A percentile compares a stretch with the other conserved stretches of the same genome.
These are phyloP conservation scores for Pluteus cervinus DNA, from an alignment of 768 basidiomycete genomes.

Conservation along the genomic window DNA sequence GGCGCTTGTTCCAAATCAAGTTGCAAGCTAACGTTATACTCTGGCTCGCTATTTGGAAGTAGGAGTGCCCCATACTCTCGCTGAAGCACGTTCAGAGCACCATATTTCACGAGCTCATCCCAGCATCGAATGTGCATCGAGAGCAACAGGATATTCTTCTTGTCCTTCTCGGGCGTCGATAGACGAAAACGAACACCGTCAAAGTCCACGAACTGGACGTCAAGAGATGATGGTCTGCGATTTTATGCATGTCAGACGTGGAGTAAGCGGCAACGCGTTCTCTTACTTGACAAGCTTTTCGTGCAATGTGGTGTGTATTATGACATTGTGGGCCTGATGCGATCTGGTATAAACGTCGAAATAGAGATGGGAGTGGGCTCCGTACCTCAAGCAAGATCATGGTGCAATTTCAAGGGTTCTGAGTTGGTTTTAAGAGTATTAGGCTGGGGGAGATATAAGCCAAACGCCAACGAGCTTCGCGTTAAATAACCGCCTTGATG, in stretches of 20 bases:
- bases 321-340: slow-evolving; percentile 92
- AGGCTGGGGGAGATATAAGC: too few species aligned
- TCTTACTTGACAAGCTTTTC: slow-evolving; percentile 82
- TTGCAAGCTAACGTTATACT: slow-evolving; percentile 83
- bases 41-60: slow-evolving; percentile 64
- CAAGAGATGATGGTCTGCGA: slow-evolving; percentile 79
- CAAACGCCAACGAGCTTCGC: too few species aligned
- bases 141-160: slow-evolving; percentile 74
- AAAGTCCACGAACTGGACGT: slow-evolving; percentile 97
- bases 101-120: slow-evolving; percentile 86
- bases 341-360: too few species aligned
- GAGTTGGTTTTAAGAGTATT: too few species aligned
- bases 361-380: too few species aligned
- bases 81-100: slow-evolving; percentile 71
- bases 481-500: too few species aligned
- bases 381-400: too few species aligned
- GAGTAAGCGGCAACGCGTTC: too few species aligned
- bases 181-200: slow-evolving; percentile 95
- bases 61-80: slow-evolving; percentile 81
- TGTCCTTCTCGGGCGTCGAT: slow-evolving; percentile 79
- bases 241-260: slow-evolving; percentile 9
- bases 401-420: too few species aligned
- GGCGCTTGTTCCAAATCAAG: slow-evolving; percentile 88
- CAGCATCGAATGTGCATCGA: slow-evolving; percentile 99
- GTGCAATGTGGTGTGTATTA: slow-evolving; percentile 83